Evolutionary conservation across 2,329 filamentous ascomycete genomes (phyloP).

Genomic region (Leptosphaerulina australis): DNA sequence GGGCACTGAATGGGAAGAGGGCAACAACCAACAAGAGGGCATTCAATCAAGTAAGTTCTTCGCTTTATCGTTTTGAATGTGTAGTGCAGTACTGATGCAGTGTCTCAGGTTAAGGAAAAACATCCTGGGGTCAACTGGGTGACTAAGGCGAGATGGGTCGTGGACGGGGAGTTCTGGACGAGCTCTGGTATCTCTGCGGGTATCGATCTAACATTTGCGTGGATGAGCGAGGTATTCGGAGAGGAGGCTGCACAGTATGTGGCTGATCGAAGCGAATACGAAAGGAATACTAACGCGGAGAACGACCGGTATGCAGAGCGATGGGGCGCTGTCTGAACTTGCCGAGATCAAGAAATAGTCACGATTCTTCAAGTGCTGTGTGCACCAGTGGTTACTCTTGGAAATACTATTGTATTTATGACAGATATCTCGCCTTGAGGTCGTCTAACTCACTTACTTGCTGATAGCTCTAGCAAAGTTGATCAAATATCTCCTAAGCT

Average conservation of each 20-base stretch:
- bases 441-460: conserved; percentile 50
- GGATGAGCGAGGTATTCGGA: conserved; percentile 61
- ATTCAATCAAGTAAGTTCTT: conserved; percentile 51
- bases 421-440: conserved; percentile 16
- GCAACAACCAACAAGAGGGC: conserved; percentile 71
- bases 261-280: conserved; percentile 64
- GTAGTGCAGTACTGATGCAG: background rate
- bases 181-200: conserved; percentile 68
- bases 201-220: conserved; percentile 66
- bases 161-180: conserved; percentile 70
- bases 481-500: conserved; percentile 42
- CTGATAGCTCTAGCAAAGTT: conserved; percentile 37
- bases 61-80: background rate
- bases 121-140: conserved; percentile 65
- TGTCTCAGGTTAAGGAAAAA: conserved; percentile 50
- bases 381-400: too few relatives aligned
- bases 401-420: too few relatives aligned
- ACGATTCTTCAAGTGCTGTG: background rate
- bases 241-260: conserved; percentile 56
- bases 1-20: conserved; percentile 63
- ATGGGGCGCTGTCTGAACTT: conserved; percentile 33
- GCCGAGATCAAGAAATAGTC: background rate
- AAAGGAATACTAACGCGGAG: conserved; percentile 57
- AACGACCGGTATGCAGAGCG: conserved; percentile 62
- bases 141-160: conserved; percentile 66